Evolutionary conservation across 2,329 filamentous ascomycete genomes (phyloP).

Genomic region (Penicillium glabrum): DNA sequence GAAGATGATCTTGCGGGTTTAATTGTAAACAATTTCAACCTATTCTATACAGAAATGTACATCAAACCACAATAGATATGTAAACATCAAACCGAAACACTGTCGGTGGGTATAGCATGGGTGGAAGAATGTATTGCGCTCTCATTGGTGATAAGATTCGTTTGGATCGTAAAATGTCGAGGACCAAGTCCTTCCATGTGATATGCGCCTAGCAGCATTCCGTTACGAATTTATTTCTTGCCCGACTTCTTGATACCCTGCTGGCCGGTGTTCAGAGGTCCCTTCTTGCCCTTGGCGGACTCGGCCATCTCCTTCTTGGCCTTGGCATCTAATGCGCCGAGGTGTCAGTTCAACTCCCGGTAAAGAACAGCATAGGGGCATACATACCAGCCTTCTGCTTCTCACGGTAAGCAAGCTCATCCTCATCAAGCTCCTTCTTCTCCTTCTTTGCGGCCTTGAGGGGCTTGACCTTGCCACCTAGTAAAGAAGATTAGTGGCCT

Average conservation of each 20-base stretch:
- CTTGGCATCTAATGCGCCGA: slow-evolving; percentile 65
- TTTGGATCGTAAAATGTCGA: slow-evolving; percentile 19
- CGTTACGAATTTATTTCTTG: slow-evolving; percentile 71
- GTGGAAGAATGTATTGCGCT: slow-evolving; percentile 11
- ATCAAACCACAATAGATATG: background rate
- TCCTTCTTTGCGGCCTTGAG: slow-evolving; percentile 88
- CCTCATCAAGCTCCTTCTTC: slow-evolving; percentile 79
- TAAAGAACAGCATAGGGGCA: background rate
- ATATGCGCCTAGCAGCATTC: background rate
- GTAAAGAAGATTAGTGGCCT: background rate
- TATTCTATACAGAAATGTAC: background rate
- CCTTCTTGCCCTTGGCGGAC: slow-evolving; percentile 76
- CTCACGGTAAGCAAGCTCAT: slow-evolving; percentile 77
- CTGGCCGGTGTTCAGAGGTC: slow-evolving; percentile 76
- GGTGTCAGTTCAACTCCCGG: background rate
- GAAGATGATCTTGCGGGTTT: background rate
- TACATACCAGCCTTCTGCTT: slow-evolving; percentile 80
- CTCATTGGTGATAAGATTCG: slow-evolving; percentile 21
- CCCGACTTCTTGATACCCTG: slow-evolving; percentile 98
- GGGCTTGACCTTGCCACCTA: slow-evolving; percentile 80
- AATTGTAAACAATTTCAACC: background rate
- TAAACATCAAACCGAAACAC: background rate
- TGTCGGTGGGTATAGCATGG: slow-evolving; percentile 9
- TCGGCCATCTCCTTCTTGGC: slow-evolving; percentile 80
- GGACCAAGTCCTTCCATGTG: background rate